Percentiles rank a stretch among this genome's conserved stretches.
Evolutionary conservation across 257 asterid species (phyloP).

Genomic region (Leptodermis oblonga): DNA sequence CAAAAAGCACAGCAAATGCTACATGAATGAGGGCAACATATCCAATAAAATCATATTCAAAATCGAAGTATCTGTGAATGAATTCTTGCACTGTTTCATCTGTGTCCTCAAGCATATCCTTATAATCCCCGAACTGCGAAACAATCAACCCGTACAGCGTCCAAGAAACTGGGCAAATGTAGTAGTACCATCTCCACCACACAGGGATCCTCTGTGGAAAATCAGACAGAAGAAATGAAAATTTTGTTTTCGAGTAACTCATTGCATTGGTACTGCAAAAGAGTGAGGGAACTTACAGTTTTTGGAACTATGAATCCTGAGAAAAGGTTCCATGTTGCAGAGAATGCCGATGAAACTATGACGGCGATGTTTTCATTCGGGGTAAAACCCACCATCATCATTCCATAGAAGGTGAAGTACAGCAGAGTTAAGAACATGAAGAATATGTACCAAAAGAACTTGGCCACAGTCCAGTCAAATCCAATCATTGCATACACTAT

Average conservation of each 20-base stretch:
- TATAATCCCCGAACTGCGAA: conserved; percentile 37
- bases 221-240: not conserved
- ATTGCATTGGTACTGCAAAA: too few relatives aligned
- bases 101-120: conserved; percentile 25
- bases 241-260: not conserved
- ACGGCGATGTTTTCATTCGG: conserved; percentile 78
- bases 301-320: conserved; percentile 28
- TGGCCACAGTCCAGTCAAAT: conserved; percentile 61
- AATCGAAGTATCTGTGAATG: conserved; percentile 29
- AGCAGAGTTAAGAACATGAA: conserved; percentile 72
- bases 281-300: conserved; percentile 15
- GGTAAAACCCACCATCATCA: conserved; percentile 76
- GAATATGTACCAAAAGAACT: conserved; percentile 70
- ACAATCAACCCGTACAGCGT: conserved; percentile 34
- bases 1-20: conserved; percentile 29
- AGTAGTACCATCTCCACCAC: conserved; percentile 52
- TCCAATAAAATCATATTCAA: conserved; percentile 29
- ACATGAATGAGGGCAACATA: conserved; percentile 25
- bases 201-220: conserved; percentile 37
- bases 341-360: conserved; percentile 74
- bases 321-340: conserved; percentile 81
- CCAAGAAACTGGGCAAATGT: conserved; percentile 34
- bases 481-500: conserved; percentile 82
- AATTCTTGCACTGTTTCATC: conserved; percentile 28
- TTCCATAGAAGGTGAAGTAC: conserved; percentile 86